Base-by-base conservation (phyloP, 768 basidiomycete genomes). In the Podaxis sp. region DNA sequence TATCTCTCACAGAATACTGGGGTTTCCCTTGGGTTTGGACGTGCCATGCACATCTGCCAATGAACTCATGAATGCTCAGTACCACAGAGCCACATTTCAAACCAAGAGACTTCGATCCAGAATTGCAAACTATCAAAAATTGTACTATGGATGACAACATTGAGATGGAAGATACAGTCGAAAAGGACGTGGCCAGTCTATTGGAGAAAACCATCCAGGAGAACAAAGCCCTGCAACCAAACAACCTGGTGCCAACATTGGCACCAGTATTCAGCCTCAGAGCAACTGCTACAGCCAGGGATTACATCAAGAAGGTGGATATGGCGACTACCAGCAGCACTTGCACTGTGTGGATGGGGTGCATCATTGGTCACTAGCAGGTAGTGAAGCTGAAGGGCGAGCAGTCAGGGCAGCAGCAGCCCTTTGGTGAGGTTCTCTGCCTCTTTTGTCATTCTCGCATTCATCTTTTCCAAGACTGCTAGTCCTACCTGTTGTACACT, bases 61-160 rank as follows among this genome's bases (percentile, higher is more conserved):
- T 52, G 13, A 48, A 58, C 57, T 64, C 49, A 60, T 60, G 15
- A 28, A 62, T 52, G 36, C 49, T 40, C 62, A 78, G 69, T 49
- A 55, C 69, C 30, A 68, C 76, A 49, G 82, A 81, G 66, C 78
- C 85, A 10, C 70, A 87, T 56, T 76, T 93, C 36, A 84, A 85
- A 67, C 84, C 77, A 65, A 86, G 96, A 37, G 95, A 96, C 70
- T 99, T 91, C 73, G 96, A 99, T 75, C 94, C 94, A 1, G 87
- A 87, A 67, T 91, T 93, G 26, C 86, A 90, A 63, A 91, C 88
- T 56, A 74, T 91, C 67, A 85, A 85, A 73, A 93, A 89, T 74
- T 87, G 81, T 69, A 78, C 78, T 17, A 76, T 76, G 28, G 73
- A 71, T 10, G 86, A 86, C 53, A 86, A 85, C 57, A 78, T 74